Conservation (phyloP, 805 yeast genomes). For the Candida xyloterini region DNA sequence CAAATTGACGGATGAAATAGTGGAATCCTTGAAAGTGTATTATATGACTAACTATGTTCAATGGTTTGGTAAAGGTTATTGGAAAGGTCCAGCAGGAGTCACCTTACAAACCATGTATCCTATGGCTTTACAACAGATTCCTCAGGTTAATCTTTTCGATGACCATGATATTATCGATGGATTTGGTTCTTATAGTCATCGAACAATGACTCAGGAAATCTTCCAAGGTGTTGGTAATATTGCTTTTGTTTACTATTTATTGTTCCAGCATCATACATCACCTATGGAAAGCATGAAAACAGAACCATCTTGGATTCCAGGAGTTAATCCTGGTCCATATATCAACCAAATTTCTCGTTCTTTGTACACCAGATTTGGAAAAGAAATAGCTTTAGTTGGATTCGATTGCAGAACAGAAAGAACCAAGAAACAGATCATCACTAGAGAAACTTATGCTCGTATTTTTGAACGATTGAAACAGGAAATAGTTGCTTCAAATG, state of each 20-base stretch:
- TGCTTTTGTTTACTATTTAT: constrained; percentile 83
- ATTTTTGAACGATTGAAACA: constrained; percentile 57
- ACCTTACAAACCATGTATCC: constrained; percentile 71
- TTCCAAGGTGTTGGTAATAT: constrained; percentile 70
- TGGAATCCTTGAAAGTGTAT: constrained; percentile 55
- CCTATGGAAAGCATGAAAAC: constrained; percentile 39
- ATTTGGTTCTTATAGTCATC: constrained; percentile 80
- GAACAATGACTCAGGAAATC: constrained; percentile 68
- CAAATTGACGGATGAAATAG: constrained; percentile 45
- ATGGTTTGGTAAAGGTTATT: constrained; percentile 91
- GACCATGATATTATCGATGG: constrained; percentile 98
- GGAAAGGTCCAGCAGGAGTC: constrained; percentile 67
- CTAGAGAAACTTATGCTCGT: constrained; percentile 51
- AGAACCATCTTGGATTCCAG: constrained; percentile 63
- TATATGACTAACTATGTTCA: constrained; percentile 71
- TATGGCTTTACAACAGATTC: constrained; percentile 75
- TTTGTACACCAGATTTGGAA: constrained; percentile 69
- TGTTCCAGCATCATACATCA: constrained; percentile 83
- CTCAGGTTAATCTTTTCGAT: constrained; percentile 82
- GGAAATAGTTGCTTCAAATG: constrained; percentile 51
- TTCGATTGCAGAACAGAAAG: constrained; percentile 94
- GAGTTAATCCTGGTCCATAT: constrained; percentile 59
- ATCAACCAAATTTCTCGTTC: constrained; percentile 69
- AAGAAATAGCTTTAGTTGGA: constrained; percentile 67
- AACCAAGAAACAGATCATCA: constrained; percentile 53